Evolutionary conservation across 1,139 yeast genomes (phyloP), one percentile per base, ranked within the genome.

Genomic region (Wickerhamomyces sp.): DNA sequence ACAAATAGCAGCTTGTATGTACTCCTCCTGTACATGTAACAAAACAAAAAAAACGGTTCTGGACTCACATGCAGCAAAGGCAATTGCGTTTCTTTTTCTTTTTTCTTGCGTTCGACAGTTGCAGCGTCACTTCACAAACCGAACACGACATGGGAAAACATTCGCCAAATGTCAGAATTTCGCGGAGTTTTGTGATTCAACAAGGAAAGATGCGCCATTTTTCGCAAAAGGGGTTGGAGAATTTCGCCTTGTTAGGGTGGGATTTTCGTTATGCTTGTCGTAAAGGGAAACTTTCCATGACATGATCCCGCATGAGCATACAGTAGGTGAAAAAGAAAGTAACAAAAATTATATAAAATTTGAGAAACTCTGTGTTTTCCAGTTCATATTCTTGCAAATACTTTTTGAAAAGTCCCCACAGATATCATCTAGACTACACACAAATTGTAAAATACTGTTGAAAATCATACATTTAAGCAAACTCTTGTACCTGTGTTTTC

Each of bases 11-110:
- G n/a, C n/a, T n/a, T n/a, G n/a, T n/a, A n/a, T n/a, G n/a, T n/a
- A n/a, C n/a, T n/a, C n/a, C n/a, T n/a, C n/a, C n/a, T n/a, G n/a
- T n/a, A n/a, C n/a, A n/a, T n/a, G n/a, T n/a, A n/a, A n/a, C n/a
- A n/a, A n/a, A n/a, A n/a, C n/a, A n/a, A n/a, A n/a, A 28, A 6
- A 28, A 28, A 28, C 30, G 30, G 30, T 20, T 28, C 24, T 20
- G 30, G 24, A 28, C 23, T 15, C 30, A 26, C 29, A 26, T 28
- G 30, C 30, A 28, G 23, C 23, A 16, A n/a, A 16, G 24, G 6
- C 7, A 16, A 27, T 18, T 15, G 15, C 30, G n/a, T 28, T 28
- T 28, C 30, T 28, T 28, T 28, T 28, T 28, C 6, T n/a, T n/a
- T n/a, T n/a, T n/a, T n/a, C n/a, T n/a, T n/a, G n/a, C n/a, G n/a